These are phyloP conservation scores for Camellia japonica DNA, from an alignment of 148 eudicot genomes.

Conservation along the genomic window DNA sequence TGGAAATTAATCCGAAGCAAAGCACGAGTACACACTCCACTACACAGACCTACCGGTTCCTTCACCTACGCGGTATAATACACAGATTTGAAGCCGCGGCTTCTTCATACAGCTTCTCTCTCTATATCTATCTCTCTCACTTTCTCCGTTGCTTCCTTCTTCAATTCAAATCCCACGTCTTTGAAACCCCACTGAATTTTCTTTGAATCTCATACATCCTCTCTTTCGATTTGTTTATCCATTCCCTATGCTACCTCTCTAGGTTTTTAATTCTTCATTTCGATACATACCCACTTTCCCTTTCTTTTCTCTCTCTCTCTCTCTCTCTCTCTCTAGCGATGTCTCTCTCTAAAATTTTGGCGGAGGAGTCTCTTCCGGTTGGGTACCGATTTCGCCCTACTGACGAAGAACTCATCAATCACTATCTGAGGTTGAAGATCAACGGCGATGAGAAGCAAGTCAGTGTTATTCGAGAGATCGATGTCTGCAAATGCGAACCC, in stretches of 20 bases:
- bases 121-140: too few relatives aligned
- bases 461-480: conserved; percentile 73
- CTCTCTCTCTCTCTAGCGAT: not conserved
- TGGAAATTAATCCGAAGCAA: too few relatives aligned
- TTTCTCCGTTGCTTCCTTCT: too few relatives aligned
- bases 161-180: too few relatives aligned
- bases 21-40: too few relatives aligned
- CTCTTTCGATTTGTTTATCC: too few relatives aligned
- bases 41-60: too few relatives aligned
- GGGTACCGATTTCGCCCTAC: conserved; percentile 92
- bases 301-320: not conserved
- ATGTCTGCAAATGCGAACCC: conserved; percentile 86
- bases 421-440: conserved; percentile 76
- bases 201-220: too few relatives aligned
- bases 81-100: too few relatives aligned
- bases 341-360: not conserved
- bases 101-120: too few relatives aligned
- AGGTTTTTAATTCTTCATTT: not conserved
- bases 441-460: conserved; percentile 63
- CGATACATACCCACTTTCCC: not conserved
- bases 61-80: not conserved
- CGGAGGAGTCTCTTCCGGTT: conserved; percentile 46
- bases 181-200: too few relatives aligned
- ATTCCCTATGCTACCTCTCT: too few relatives aligned
- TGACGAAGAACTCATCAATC: conserved; percentile 79